Conservation (phyloP, 2,329 filamentous ascomycete genomes). For the Botrytis cinerea region DNA sequence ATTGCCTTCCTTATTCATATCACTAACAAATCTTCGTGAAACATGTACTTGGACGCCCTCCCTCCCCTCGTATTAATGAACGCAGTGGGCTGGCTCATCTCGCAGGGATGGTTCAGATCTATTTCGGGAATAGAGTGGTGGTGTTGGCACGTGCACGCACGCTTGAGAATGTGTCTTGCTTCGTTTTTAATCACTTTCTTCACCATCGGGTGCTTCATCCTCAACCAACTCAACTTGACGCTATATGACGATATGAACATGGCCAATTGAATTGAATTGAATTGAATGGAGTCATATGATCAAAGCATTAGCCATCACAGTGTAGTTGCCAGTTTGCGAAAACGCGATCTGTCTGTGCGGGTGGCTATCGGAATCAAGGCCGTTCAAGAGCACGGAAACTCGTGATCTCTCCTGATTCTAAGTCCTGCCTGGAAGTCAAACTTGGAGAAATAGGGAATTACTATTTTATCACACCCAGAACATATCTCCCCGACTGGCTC, state of each 20-base stretch:
- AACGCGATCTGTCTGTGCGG: not conserved
- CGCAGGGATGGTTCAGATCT: not conserved
- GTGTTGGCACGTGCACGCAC: not conserved
- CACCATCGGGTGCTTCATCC: not conserved
- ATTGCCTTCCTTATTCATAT: not conserved
- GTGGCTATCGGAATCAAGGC: not conserved
- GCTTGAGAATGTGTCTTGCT: not conserved
- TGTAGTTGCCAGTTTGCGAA: not conserved
- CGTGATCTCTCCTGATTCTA: not conserved
- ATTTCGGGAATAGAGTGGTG: not conserved
- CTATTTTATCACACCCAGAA: not conserved
- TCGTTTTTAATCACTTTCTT: not conserved
- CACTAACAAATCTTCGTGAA: not conserved
- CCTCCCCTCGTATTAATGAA: not conserved
- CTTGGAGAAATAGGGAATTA: fast-evolving
- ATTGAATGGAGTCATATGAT: not conserved
- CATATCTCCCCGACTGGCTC: not conserved
- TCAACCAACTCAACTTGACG: not conserved
- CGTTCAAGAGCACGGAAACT: not conserved
- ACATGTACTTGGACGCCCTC: no score
- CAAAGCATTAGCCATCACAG: not conserved
- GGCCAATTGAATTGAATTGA: not conserved
- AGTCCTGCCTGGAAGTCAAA: not conserved
- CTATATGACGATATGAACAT: not conserved
- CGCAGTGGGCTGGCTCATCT: not conserved